Evolutionary conservation across 768 basidiomycete genomes (phyloP).

Genomic region (Hemileccinum impolitum): DNA sequence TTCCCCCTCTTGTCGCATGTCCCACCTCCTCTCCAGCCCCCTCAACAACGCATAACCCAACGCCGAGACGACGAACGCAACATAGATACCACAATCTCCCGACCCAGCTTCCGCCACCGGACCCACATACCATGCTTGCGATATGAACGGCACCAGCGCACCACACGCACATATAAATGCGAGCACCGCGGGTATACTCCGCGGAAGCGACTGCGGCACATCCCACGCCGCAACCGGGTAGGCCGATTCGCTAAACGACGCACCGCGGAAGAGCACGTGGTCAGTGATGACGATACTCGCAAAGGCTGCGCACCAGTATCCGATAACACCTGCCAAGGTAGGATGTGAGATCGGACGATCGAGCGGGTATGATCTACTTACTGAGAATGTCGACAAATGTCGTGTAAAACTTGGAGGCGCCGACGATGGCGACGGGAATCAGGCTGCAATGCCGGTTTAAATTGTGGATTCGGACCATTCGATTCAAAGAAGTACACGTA

Average conservation of each 20-base stretch:
- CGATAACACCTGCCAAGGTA: conserved; percentile 36
- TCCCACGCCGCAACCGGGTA: conserved; percentile 41
- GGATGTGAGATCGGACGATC: conserved; percentile 7
- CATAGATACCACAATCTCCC: conserved; percentile 48
- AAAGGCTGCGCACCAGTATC: conserved; percentile 42
- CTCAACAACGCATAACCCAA: conserved; percentile 32
- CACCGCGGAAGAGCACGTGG: conserved; percentile 42
- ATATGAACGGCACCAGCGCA: conserved; percentile 46
- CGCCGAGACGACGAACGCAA: conserved; percentile 34
- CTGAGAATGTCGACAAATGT: conserved; percentile 43
- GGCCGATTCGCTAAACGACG: conserved; percentile 26
- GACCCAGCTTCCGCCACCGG: conserved; percentile 42
- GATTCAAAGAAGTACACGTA: conserved; percentile 21
- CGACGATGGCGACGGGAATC: conserved; percentile 46
- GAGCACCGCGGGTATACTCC: conserved; percentile 38
- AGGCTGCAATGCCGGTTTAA: conserved; percentile 26
- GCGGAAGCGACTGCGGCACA: conserved; percentile 35
- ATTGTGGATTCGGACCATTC: background rate
- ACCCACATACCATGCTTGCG: conserved; percentile 50
- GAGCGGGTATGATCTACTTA: conserved; percentile 9
- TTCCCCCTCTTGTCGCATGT: background rate
- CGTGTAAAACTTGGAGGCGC: conserved; percentile 42
- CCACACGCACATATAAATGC: conserved; percentile 40
- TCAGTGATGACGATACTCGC: conserved; percentile 40
- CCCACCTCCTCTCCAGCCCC: conserved; percentile 25